Percentiles rank a stretch among this genome's conserved stretches.
phyloP scores from a whole-genome alignment of 2,329 filamentous ascomycete species.

The Aspergillus phoenicis region DNA sequence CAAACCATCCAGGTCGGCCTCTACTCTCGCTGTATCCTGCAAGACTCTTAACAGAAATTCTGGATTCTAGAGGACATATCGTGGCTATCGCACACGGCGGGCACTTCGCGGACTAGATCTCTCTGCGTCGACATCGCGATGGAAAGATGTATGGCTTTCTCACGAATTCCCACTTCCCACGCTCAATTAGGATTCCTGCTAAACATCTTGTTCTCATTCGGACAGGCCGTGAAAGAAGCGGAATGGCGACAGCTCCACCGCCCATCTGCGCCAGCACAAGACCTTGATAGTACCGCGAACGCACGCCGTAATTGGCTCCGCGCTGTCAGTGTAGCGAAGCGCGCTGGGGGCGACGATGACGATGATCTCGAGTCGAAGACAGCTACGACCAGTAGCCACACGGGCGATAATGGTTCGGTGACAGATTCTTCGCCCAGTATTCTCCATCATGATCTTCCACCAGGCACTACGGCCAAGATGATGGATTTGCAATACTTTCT shows the following conservation, averaged over 20 bases:
- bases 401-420: not conserved
- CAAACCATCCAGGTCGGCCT: conserved; percentile 7
- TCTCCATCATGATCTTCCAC: conserved; percentile 54
- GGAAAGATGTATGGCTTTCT: conserved; percentile 62
- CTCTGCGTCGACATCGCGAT: conserved; percentile 47
- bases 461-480: conserved; percentile 67
- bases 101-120: conserved; percentile 8
- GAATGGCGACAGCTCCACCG: conserved; percentile 54
- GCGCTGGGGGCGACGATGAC: conserved; percentile 69
- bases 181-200: too few species aligned
- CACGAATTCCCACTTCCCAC: too few species aligned
- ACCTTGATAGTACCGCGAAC: conserved; percentile 31
- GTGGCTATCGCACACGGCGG: conserved; percentile 11
- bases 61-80: conserved; percentile 2
- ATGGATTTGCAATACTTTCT: conserved; percentile 86
- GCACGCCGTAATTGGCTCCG: conserved; percentile 76
- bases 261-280: conserved; percentile 34
- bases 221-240: conserved; percentile 57
- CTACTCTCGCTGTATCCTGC: not conserved
- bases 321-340: conserved; percentile 67
- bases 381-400: not conserved
- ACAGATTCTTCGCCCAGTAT: not conserved
- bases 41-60: not conserved
- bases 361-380: conserved; percentile 35
- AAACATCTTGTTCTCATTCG: not conserved